Evolutionary conservation across 2,329 filamentous ascomycete genomes (phyloP).

Genomic region (Ophiosphaerella herpotricha): DNA sequence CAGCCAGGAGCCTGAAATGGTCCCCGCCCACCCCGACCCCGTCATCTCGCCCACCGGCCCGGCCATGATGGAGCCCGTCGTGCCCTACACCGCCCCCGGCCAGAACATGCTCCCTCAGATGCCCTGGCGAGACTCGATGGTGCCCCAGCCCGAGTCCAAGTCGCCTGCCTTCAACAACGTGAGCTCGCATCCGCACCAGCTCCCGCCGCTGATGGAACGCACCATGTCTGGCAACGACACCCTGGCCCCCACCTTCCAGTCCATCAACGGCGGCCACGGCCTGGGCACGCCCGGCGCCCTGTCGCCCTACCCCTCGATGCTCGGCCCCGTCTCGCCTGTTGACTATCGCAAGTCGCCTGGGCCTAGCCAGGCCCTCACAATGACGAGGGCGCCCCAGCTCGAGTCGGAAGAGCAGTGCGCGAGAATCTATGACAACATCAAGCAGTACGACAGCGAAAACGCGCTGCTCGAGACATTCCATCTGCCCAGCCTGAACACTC

Average conservation of each 20-base stretch:
- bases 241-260: slow-evolving; percentile 68
- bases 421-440: slow-evolving; percentile 84
- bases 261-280: slow-evolving; percentile 71
- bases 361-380: slow-evolving; percentile 66
- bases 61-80: slow-evolving; percentile 75
- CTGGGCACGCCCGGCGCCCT: slow-evolving; percentile 73
- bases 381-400: slow-evolving; percentile 77
- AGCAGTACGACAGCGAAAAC: slow-evolving; percentile 76
- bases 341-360: slow-evolving; percentile 73
- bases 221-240: slow-evolving; percentile 62
- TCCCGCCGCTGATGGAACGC: slow-evolving; percentile 72
- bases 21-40: slow-evolving; percentile 61
- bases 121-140: slow-evolving; percentile 90
- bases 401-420: slow-evolving; percentile 83
- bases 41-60: slow-evolving; percentile 74
- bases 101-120: slow-evolving; percentile 83
- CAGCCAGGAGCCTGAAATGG: slow-evolving; percentile 64
- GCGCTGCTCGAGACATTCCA: slow-evolving; percentile 88
- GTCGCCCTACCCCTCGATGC: slow-evolving; percentile 72
- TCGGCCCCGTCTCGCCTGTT: slow-evolving; percentile 68
- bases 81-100: slow-evolving; percentile 69
- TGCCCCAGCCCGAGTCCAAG: slow-evolving; percentile 76
- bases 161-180: slow-evolving; percentile 65
- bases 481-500: slow-evolving; percentile 74
- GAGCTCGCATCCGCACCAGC: slow-evolving; percentile 64